These are phyloP conservation scores for Exophiala aquamarina DNA, from an alignment of 2,329 filamentous ascomycete genomes.

Conservation along the genomic window DNA sequence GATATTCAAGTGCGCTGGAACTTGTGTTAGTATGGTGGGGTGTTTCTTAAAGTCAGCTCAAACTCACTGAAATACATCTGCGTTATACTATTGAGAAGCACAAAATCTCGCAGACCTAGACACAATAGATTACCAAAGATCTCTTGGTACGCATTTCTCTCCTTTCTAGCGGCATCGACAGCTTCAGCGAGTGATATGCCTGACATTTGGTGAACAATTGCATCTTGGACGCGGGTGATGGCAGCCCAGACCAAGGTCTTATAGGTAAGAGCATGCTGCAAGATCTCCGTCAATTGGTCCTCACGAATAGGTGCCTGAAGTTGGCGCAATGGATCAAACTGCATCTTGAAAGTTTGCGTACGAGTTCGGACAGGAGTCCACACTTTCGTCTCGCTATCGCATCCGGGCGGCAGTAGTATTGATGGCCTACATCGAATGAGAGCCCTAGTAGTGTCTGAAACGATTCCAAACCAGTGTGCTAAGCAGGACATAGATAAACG, in stretches of 20 bases:
- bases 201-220: conserved; percentile 6
- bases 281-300: conserved; percentile 1
- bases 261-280: conserved; percentile 4
- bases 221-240: conserved; percentile 6
- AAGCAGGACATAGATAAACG: conserved; percentile 1
- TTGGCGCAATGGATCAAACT: not conserved
- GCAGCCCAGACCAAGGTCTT: conserved; percentile 7
- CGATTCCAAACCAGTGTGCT: conserved; percentile 7
- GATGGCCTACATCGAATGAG: conserved; percentile 5
- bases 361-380: conserved; percentile 1
- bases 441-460: conserved; percentile 6
- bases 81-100: conserved; percentile 1
- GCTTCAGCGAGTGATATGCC: not conserved
- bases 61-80: conserved; percentile 10
- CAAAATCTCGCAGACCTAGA: conserved; percentile 6
- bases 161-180: conserved; percentile 3
- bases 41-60: too few relatives aligned
- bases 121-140: conserved; percentile 3
- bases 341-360: not conserved
- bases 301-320: conserved; percentile 1
- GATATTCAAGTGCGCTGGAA: conserved; percentile 4
- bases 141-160: conserved; percentile 7
- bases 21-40: not conserved
- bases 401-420: conserved; percentile 1
- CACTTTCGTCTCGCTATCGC: not conserved